Evolutionary conservation across 1,139 yeast genomes (phyloP).

Genomic region (Lizanozyma gosingica): DNA sequence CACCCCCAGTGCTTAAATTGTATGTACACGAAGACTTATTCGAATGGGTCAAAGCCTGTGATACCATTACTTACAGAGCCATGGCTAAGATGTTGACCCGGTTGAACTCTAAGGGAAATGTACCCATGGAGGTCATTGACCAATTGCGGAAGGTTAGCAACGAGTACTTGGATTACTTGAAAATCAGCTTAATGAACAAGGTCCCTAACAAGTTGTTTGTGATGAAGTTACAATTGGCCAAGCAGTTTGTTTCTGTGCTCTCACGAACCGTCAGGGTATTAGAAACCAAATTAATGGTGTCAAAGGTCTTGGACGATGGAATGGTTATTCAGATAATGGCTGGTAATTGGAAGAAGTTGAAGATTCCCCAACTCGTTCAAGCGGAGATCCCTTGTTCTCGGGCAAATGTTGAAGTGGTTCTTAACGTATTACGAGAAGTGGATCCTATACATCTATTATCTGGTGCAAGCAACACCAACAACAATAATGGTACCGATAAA

Average conservation of each 20-base stretch:
- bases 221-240: slow-evolving; percentile 48
- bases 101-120: slow-evolving; percentile 46
- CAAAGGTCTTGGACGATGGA: slow-evolving; percentile 38
- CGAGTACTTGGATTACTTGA: slow-evolving; percentile 23
- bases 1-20: slow-evolving; percentile 57
- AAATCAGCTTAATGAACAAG: slow-evolving; percentile 30
- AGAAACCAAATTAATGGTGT: slow-evolving; percentile 51
- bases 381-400: slow-evolving; percentile 50
- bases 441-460: not conserved
- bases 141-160: slow-evolving; percentile 39
- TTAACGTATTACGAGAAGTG: not conserved
- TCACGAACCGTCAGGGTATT: slow-evolving; percentile 50
- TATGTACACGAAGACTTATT: slow-evolving; percentile 41
- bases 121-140: slow-evolving; percentile 47
- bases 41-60: slow-evolving; percentile 63
- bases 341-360: slow-evolving; percentile 51
- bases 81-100: slow-evolving; percentile 61
- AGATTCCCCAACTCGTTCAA: slow-evolving; percentile 39
- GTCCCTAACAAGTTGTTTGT: slow-evolving; percentile 44
- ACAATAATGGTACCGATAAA: not conserved
- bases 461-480: not conserved
- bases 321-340: slow-evolving; percentile 45
- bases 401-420: slow-evolving; percentile 12
- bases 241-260: slow-evolving; percentile 47
- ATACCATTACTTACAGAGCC: slow-evolving; percentile 50